Conservation (phyloP, 1,284 basidiomycete genomes). For the Hypsizygus ulmarius region DNA sequence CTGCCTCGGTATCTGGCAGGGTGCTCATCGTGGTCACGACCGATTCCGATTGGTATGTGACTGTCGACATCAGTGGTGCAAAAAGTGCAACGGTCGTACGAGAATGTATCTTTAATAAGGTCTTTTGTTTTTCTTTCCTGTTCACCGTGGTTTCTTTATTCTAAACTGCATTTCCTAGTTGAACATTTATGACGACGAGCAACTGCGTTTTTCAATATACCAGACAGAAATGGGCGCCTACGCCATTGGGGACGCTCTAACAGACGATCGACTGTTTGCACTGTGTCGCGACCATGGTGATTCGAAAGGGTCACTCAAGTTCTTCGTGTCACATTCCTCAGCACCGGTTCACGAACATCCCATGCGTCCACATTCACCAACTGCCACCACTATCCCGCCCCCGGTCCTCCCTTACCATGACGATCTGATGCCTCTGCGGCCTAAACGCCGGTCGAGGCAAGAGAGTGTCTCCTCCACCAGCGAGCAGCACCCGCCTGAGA, state of each 20-base stretch:
- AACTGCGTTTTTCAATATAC: conserved; percentile 75
- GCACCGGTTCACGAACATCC: conserved; percentile 55
- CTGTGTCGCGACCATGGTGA: conserved; percentile 76
- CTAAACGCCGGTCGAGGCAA: conserved; percentile 56
- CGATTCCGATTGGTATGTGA: conserved; percentile 78
- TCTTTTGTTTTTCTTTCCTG: conserved; percentile 35
- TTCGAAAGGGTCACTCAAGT: conserved; percentile 73
- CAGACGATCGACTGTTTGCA: conserved; percentile 65
- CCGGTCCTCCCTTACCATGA: conserved; percentile 43
- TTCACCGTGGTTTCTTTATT: conserved; percentile 7
- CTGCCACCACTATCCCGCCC: conserved; percentile 50
- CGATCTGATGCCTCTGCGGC: conserved; percentile 44
- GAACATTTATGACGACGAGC: conserved; percentile 76
- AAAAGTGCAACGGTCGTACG: conserved; percentile 71
- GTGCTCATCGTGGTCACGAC: conserved; percentile 74
- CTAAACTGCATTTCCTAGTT: conserved; percentile 46
- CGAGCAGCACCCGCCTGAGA: conserved; percentile 53
- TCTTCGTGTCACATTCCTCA: conserved; percentile 68
- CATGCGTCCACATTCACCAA: conserved; percentile 37
- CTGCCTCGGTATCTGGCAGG: conserved; percentile 37
- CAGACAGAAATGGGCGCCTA: conserved; percentile 79
- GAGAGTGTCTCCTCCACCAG: conserved; percentile 69
- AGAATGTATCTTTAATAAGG: conserved; percentile 84
- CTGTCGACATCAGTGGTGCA: conserved; percentile 76
- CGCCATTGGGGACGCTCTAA: conserved; percentile 69